phyloP scores from a whole-genome alignment of 2,329 filamentous ascomycete species.

The Diaporthe sp. region DNA sequence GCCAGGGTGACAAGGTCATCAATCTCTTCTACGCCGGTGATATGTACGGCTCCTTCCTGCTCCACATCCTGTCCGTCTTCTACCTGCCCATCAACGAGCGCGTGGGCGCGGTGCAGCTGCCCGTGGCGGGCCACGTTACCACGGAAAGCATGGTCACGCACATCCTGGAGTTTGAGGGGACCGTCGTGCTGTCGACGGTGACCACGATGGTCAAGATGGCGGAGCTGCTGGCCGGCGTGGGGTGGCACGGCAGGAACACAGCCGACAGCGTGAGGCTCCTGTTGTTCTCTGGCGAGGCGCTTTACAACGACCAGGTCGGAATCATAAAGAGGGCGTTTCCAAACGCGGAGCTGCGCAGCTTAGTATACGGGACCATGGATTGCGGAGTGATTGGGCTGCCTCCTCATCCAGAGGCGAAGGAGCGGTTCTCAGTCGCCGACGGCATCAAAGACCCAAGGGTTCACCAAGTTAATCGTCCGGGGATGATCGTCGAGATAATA shows the following conservation, averaged over 20 bases:
- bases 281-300: constrained; percentile 33
- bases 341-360: constrained; percentile 4
- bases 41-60: constrained; percentile 34
- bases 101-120: constrained; percentile 20
- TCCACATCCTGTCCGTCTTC: constrained; percentile 31
- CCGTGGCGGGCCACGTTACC: constrained; percentile 22
- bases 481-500: constrained; percentile 9
- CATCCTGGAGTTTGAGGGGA: constrained; percentile 14
- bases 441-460: constrained; percentile 1
- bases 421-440: background rate
- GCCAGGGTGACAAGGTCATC: constrained; percentile 14
- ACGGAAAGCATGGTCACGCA: constrained; percentile 20
- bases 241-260: background rate
- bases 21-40: constrained; percentile 35
- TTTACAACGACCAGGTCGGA: constrained; percentile 21
- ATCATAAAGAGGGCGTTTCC: constrained; percentile 22
- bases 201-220: constrained; percentile 36
- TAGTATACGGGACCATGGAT: constrained; percentile 35
- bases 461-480: background rate
- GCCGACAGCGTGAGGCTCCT: constrained; percentile 15
- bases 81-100: background rate
- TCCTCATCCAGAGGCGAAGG: constrained; percentile 1
- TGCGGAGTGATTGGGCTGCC: constrained; percentile 25
- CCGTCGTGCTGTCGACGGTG: constrained; percentile 29
- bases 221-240: background rate